Conservation (phyloP, 768 basidiomycete species). For the Leucocoprinus leucothites region DNA sequence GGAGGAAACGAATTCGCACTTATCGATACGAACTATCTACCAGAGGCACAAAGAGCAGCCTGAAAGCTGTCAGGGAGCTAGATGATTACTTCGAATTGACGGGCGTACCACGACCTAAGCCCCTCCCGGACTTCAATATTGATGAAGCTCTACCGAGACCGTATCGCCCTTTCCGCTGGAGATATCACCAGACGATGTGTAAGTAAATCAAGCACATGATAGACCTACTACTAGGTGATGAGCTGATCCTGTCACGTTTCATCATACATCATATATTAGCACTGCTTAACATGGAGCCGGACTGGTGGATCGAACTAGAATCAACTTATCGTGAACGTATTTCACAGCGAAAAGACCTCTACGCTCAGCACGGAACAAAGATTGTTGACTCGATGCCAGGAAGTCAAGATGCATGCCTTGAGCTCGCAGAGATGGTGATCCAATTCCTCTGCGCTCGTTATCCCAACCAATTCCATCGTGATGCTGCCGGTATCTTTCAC, state of each 20-base stretch:
- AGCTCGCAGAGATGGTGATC: slow-evolving; percentile 54
- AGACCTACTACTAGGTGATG: not conserved
- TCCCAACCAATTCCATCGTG: slow-evolving; percentile 45
- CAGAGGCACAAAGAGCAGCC: not conserved
- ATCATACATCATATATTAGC: slow-evolving; percentile 24
- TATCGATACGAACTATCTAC: not conserved
- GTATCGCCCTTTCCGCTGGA: slow-evolving; percentile 55
- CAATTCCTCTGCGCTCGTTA: slow-evolving; percentile 57
- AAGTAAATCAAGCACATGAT: slow-evolving; percentile 13
- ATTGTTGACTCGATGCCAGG: slow-evolving; percentile 47
- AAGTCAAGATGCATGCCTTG: slow-evolving; percentile 43
- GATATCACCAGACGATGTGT: slow-evolving; percentile 58
- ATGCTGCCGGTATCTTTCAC: slow-evolving; percentile 33
- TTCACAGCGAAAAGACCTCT: slow-evolving; percentile 37
- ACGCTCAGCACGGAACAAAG: slow-evolving; percentile 32
- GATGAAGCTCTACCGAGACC: slow-evolving; percentile 42
- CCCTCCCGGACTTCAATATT: slow-evolving; percentile 41
- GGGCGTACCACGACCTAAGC: slow-evolving; percentile 39
- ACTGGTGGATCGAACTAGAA: slow-evolving; percentile 58
- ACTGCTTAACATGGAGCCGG: slow-evolving; percentile 45
- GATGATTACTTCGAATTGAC: slow-evolving; percentile 40
- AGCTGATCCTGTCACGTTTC: not conserved
- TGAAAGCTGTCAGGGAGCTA: not conserved
- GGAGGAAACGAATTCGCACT: not conserved
- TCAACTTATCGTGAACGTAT: slow-evolving; percentile 45